phyloP scores from a whole-genome alignment of 176 grass and related monocot species.

The Bothriochloa decipiens region DNA sequence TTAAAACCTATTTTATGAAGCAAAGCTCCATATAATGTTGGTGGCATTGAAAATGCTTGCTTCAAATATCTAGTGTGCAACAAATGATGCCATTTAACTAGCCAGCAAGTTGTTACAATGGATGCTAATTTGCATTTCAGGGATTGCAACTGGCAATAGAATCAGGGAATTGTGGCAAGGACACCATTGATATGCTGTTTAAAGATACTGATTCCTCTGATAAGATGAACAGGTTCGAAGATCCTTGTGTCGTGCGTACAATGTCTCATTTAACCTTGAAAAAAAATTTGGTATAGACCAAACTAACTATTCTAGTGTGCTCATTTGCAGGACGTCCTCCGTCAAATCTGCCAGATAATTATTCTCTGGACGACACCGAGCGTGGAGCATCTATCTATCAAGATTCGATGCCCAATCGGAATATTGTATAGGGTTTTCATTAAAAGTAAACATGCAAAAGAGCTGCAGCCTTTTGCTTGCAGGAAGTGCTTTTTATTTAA shows the following conservation, averaged over 20 bases:
- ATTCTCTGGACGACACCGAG: background rate
- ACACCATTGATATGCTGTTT: background rate
- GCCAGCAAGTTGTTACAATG: background rate
- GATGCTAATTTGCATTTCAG: conserved; percentile 42
- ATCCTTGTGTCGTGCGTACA: background rate
- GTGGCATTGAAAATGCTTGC: background rate
- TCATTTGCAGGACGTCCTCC: conserved; percentile 43
- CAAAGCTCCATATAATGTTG: background rate
- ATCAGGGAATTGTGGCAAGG: conserved; percentile 45
- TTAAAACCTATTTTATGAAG: background rate
- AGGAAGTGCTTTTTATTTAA: conserved; percentile 45
- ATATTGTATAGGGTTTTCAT: conserved; percentile 41
- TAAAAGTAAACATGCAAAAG: conserved; percentile 48
- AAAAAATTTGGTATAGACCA: background rate
- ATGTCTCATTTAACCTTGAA: background rate
- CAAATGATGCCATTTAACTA: background rate
- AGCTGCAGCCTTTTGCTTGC: conserved; percentile 45
- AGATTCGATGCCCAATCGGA: background rate
- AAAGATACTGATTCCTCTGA: conserved; percentile 43
- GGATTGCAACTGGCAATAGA: conserved; percentile 67
- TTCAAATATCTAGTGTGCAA: background rate
- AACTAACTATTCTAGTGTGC: background rate
- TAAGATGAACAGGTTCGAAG: conserved; percentile 53
- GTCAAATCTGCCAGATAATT: conserved; percentile 48
- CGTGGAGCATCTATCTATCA: background rate